Evolutionary conservation across 352 stramenopile species (phyloP).

Genomic region (Globisporangium rhizosaccharum): DNA sequence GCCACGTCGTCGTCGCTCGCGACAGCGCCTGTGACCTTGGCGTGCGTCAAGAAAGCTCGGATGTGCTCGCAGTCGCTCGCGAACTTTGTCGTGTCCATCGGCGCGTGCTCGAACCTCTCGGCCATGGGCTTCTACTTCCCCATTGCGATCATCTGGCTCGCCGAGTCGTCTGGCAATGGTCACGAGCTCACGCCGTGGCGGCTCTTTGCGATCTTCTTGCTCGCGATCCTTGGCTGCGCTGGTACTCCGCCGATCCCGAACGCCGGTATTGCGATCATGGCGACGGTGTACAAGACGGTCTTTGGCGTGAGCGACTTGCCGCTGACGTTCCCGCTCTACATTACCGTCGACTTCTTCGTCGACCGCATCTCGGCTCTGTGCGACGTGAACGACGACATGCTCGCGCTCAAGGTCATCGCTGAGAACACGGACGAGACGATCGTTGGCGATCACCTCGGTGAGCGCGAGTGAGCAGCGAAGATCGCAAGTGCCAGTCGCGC

Average conservation of each 20-base stretch:
- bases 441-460: slow-evolving; percentile 46
- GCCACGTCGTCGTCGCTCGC: slow-evolving; percentile 58
- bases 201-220: slow-evolving; percentile 45
- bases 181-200: slow-evolving; percentile 41
- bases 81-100: slow-evolving; percentile 71
- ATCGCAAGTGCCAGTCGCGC: no score
- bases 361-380: slow-evolving; percentile 68
- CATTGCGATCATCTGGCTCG: slow-evolving; percentile 55
- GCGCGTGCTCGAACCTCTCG: slow-evolving; percentile 54
- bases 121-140: slow-evolving; percentile 57
- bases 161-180: slow-evolving; percentile 49
- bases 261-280: slow-evolving; percentile 44
- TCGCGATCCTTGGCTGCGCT: slow-evolving; percentile 48
- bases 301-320: slow-evolving; percentile 43
- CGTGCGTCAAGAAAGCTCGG: slow-evolving; percentile 50
- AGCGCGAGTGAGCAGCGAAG: slow-evolving; percentile 19
- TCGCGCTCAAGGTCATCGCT: slow-evolving; percentile 69
- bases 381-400: slow-evolving; percentile 79
- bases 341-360: slow-evolving; percentile 60
- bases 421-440: slow-evolving; percentile 71
- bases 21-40: slow-evolving; percentile 58
- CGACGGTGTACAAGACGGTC: slow-evolving; percentile 57
- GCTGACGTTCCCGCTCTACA: slow-evolving; percentile 47
- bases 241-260: slow-evolving; percentile 51
- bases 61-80: slow-evolving; percentile 65